Percentiles rank a stretch among this genome's conserved stretches.
Evolutionary conservation across 2,329 filamentous ascomycete genomes (phyloP).

Genomic region (Aspergillus awamori): DNA sequence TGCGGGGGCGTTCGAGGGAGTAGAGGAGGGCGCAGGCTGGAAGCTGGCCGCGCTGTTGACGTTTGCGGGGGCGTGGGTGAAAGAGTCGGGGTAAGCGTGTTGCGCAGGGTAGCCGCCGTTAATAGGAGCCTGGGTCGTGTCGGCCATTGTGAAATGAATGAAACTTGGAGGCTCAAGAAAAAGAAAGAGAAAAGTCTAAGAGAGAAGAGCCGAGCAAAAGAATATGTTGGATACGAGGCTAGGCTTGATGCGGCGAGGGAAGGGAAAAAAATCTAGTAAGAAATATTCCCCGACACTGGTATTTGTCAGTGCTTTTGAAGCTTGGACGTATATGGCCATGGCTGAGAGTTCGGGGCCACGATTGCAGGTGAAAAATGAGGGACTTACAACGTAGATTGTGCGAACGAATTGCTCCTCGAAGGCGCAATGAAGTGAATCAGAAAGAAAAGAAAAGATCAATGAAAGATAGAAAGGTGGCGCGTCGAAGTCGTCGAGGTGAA

Average conservation of each 20-base stretch:
- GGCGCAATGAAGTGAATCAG: slow-evolving; percentile 7
- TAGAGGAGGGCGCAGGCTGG: slow-evolving; percentile 44
- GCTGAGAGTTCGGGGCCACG: not conserved
- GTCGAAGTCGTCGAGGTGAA: slow-evolving; percentile 15
- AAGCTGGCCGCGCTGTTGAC: slow-evolving; percentile 42
- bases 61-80: slow-evolving; percentile 37
- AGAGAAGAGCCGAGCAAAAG: slow-evolving; percentile 1
- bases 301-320: slow-evolving; percentile 22
- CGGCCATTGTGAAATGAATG: slow-evolving; percentile 39
- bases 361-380: not conserved
- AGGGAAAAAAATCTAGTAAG: slow-evolving; percentile 22
- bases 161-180: slow-evolving; percentile 15
- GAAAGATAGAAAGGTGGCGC: slow-evolving; percentile 23
- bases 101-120: slow-evolving; percentile 48
- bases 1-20: slow-evolving; percentile 41
- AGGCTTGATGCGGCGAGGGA: slow-evolving; percentile 22
- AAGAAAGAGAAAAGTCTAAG: slow-evolving; percentile 12
- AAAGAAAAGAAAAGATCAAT: slow-evolving; percentile 13
- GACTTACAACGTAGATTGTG: slow-evolving; percentile 7
- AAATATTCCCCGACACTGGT: slow-evolving; percentile 26
- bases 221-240: slow-evolving; percentile 14
- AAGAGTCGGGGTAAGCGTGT: slow-evolving; percentile 43
- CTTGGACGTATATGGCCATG: slow-evolving; percentile 5
- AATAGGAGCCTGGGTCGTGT: slow-evolving; percentile 44
- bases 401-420: slow-evolving; percentile 1